Base-by-base conservation (phyloP, 2,329 filamentous ascomycete species). In the Myotisia sp. region DNA sequence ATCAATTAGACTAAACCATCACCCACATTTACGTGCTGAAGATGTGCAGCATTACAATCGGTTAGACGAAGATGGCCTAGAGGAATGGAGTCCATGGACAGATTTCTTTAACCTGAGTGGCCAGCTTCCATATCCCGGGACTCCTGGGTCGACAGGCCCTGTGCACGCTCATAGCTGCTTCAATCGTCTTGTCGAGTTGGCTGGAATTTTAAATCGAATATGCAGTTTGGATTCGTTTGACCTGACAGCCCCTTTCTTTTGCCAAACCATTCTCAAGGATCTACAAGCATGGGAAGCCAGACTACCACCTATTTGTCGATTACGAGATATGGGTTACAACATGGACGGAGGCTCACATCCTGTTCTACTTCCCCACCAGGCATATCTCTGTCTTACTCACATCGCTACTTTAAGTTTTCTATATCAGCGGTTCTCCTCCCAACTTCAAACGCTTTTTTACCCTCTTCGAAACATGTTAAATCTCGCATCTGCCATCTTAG, bases 61-160 rank as follows among this genome's bases (percentile, higher is more conserved):
- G 2, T 57, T 79, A 2, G 63, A 71, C 17, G 75, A 80, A 50
- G 74, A 79, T 44, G 75, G 75, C 1, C 56, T 77, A 13, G 79
- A 83, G 47, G 77, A 83, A 55, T 83, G 78, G 78, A 73, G 79
- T 43, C 72, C 75, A 1, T 84, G 79, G 79, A 63, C 64, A 12
- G 69, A 74, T 17, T 62, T 63, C 39, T 45, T 62, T 37, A 16
- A 3, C 13, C 24, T 36, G 4, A n/a, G n/a, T n/a, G n/a, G n/a
- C n/a, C n/a, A n/a, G n/a, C n/a, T n/a, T n/a, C n/a, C n/a, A n/a
- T n/a, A n/a, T n/a, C n/a, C n/a, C n/a, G n/a, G n/a, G n/a, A n/a
- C n/a, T n/a, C n/a, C n/a, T n/a, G n/a, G n/a, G n/a, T 27, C 28
- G 14, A 20, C 33, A 6, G 34, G 28, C 17, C 59, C 58, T 3